A percentile compares a stretch with the other conserved stretches of the same genome.
Conservation (phyloP, 495 filamentous ascomycete genomes). For the Podospora pseudopauciseta region DNA sequence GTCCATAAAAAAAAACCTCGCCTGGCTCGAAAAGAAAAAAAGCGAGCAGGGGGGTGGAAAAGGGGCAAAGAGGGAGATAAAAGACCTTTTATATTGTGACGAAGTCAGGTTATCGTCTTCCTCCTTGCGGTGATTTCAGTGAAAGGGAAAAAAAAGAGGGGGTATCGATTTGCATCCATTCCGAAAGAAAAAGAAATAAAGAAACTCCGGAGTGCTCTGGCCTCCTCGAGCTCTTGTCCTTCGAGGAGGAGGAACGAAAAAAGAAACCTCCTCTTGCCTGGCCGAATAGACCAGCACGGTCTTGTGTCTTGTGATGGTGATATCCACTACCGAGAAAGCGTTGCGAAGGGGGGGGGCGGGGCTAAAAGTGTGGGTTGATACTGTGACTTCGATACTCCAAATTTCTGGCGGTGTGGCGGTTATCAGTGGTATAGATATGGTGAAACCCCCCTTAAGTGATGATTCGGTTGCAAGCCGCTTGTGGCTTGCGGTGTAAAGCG, state of each 20-base stretch:
- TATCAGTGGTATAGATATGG: background rate
- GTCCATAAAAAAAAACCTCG: background rate
- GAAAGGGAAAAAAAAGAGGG: background rate
- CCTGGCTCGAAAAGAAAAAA: background rate
- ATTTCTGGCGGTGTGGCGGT: background rate
- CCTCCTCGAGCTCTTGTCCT: background rate
- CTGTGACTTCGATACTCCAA: background rate
- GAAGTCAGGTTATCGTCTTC: background rate
- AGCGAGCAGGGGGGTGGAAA: background rate
- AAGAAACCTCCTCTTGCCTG: background rate
- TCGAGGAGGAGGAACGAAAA: background rate
- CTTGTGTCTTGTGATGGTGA: background rate
- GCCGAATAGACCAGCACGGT: background rate
- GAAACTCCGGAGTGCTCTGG: background rate
- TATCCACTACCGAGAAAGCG: background rate
- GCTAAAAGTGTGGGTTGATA: background rate
- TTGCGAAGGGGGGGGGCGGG: too few relatives aligned
- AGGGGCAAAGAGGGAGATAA: background rate
- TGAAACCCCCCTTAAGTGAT: background rate
- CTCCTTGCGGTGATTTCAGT: background rate
- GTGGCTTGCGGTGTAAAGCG: background rate
- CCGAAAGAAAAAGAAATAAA: constrained; percentile 4
- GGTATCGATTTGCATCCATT: constrained; percentile 10
- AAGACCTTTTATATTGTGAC: background rate
- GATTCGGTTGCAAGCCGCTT: background rate